Percentiles rank a stretch among this genome's conserved stretches.
These are phyloP conservation scores for Sutorius australiensis DNA, from an alignment of 768 basidiomycete species.

Conservation along the genomic window DNA sequence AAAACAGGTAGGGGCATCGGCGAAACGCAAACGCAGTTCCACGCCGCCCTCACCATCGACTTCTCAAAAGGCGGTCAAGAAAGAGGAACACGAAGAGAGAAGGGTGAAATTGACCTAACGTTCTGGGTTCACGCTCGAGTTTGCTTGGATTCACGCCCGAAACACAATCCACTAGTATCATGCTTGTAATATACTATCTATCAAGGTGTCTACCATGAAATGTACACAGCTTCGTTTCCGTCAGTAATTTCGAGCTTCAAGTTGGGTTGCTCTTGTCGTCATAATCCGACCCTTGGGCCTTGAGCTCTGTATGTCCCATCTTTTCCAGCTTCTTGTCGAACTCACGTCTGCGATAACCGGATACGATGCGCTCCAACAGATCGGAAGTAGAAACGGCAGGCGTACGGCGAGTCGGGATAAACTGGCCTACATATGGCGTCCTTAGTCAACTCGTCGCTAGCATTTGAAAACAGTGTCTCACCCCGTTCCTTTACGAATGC, in stretches of 20 bases:
- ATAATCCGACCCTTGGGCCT: slow-evolving; percentile 47
- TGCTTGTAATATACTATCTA: slow-evolving; percentile 13
- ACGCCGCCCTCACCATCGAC: slow-evolving; percentile 4
- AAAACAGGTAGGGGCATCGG: slow-evolving; percentile 11
- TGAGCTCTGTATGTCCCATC: slow-evolving; percentile 76
- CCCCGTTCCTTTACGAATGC: slow-evolving; percentile 75
- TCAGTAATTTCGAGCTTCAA: background rate
- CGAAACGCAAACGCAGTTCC: slow-evolving; percentile 30
- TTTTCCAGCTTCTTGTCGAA: slow-evolving; percentile 88
- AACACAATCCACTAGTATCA: background rate
- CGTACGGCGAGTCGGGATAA: slow-evolving; percentile 92
- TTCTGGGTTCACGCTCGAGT: background rate
- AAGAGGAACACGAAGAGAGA: slow-evolving; percentile 18
- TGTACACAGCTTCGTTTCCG: background rate
- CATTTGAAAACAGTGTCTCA: slow-evolving; percentile 30
- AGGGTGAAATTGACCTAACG: slow-evolving; percentile 17
- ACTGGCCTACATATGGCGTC: slow-evolving; percentile 59
- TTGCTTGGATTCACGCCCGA: background rate
- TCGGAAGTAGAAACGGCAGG: slow-evolving; percentile 93
- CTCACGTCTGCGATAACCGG: slow-evolving; percentile 75
- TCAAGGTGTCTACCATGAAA: background rate
- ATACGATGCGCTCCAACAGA: slow-evolving; percentile 87
- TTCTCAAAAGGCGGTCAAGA: background rate
- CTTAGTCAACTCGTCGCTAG: background rate
- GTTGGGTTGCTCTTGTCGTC: slow-evolving; percentile 12